A percentile compares a stretch with the other conserved stretches of the same genome.
phyloP scores from a whole-genome alignment of 2,329 filamentous ascomycete species.

The Penicillium crustosum region DNA sequence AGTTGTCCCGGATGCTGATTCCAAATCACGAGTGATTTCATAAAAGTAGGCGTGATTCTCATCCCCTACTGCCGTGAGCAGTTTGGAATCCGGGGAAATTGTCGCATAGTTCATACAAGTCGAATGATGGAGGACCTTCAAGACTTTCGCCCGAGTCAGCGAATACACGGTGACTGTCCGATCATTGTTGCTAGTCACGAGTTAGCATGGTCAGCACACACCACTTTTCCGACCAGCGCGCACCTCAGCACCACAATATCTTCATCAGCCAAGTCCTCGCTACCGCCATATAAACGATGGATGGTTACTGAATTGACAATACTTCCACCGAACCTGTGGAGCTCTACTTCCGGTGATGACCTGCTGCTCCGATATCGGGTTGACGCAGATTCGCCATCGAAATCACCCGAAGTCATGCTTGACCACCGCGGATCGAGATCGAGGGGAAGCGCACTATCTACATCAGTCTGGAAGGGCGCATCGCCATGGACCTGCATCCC shows the following conservation, averaged over 20 bases:
- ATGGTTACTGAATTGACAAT: slow-evolving; percentile 69
- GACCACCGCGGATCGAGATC: slow-evolving; percentile 40
- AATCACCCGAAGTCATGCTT: slow-evolving; percentile 25
- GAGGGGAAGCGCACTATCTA: slow-evolving; percentile 59
- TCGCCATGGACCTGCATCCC: slow-evolving; percentile 41
- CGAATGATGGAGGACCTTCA: slow-evolving; percentile 71
- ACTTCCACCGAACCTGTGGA: slow-evolving; percentile 60
- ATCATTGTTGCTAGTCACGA: slow-evolving; percentile 79
- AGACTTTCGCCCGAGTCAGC: slow-evolving; percentile 64
- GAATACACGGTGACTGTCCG: slow-evolving; percentile 82
- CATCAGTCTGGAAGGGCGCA: slow-evolving; percentile 44
- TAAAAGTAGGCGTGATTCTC: slow-evolving; percentile 86
- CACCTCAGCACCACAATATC: slow-evolving; percentile 55
- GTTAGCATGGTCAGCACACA: slow-evolving; percentile 44
- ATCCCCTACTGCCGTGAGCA: slow-evolving; percentile 83
- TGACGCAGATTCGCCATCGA: slow-evolving; percentile 22
- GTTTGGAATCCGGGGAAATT: slow-evolving; percentile 82
- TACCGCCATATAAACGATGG: slow-evolving; percentile 53
- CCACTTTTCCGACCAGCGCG: not conserved
- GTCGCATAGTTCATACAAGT: slow-evolving; percentile 90
- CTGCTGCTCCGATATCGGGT: slow-evolving; percentile 20
- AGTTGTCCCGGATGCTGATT: slow-evolving; percentile 26
- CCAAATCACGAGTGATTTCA: slow-evolving; percentile 43
- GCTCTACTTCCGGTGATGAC: slow-evolving; percentile 48
- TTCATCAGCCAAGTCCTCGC: slow-evolving; percentile 51